Evolutionary conservation across 2,329 filamentous ascomycete species (phyloP).

Genomic region (Pseudocercospora macadamiae): DNA sequence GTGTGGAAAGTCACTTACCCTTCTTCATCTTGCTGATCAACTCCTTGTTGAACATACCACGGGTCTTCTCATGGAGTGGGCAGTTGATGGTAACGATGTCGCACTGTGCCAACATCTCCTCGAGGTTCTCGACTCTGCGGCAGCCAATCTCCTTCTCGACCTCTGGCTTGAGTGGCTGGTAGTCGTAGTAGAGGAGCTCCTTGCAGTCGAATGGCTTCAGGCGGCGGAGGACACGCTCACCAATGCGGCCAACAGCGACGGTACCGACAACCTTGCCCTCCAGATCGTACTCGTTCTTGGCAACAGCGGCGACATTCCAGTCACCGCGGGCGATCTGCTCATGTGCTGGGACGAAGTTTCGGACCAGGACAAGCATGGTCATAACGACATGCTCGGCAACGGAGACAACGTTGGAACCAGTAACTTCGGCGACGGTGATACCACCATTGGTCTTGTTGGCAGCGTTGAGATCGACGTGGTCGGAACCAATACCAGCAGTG

Average conservation of each 20-base stretch:
- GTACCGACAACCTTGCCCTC: slow-evolving; percentile 98
- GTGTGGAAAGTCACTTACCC: slow-evolving; percentile 55
- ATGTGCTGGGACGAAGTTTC: slow-evolving; percentile 98
- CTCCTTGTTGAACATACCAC: slow-evolving; percentile 97
- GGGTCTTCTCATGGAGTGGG: slow-evolving; percentile 97
- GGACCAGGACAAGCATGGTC: slow-evolving; percentile 94
- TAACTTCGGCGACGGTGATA: slow-evolving; percentile 95
- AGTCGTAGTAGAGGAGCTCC: slow-evolving; percentile 99
- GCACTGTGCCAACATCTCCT: slow-evolving; percentile 92
- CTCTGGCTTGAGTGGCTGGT: slow-evolving; percentile 88
- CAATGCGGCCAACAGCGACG: slow-evolving; percentile 95
- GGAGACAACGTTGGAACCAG: slow-evolving; percentile 96
- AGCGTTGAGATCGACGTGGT: slow-evolving; percentile 95
- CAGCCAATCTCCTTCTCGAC: slow-evolving; percentile 94
- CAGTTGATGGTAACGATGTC: slow-evolving; percentile 99
- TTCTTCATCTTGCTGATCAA: slow-evolving; percentile 99
- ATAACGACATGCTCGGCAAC: slow-evolving; percentile 99
- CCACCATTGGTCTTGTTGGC: slow-evolving; percentile 99
- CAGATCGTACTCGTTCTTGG: slow-evolving; percentile 98
- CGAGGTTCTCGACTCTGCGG: slow-evolving; percentile 82
- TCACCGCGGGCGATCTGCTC: slow-evolving; percentile 87
- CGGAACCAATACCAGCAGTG: slow-evolving; percentile 96
- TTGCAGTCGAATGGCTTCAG: slow-evolving; percentile 99
- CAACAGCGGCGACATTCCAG: slow-evolving; percentile 93
- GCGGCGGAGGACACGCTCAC: slow-evolving; percentile 93